phyloP scores from a whole-genome alignment of 2,329 filamentous ascomycete genomes.

The Neonectria sp. region DNA sequence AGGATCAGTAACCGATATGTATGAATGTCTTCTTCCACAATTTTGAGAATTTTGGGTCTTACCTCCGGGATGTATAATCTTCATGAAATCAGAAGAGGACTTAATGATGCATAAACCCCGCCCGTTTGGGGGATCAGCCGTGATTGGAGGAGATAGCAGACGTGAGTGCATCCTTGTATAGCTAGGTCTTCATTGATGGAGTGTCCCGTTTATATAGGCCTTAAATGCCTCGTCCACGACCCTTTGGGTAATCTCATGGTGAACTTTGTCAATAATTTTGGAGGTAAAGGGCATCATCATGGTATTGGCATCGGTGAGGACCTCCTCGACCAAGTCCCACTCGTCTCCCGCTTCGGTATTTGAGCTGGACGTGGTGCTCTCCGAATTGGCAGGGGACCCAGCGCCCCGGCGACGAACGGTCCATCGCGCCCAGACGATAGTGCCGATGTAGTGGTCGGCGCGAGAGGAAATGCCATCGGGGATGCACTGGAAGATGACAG shows the following conservation, averaged over 20 bases:
- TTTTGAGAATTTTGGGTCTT: background rate
- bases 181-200: background rate
- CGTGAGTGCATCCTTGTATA: background rate
- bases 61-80: background rate
- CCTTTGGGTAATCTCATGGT: conserved; percentile 46
- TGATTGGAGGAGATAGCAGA: background rate
- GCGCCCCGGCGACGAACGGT: conserved; percentile 33
- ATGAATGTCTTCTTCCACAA: background rate
- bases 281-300: conserved; percentile 50
- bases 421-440: conserved; percentile 56
- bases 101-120: background rate
- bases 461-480: conserved; percentile 56
- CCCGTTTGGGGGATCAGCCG: background rate
- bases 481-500: conserved; percentile 59
- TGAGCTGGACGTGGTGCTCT: conserved; percentile 31
- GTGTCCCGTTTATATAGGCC: conserved; percentile 10
- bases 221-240: conserved; percentile 47
- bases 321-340: conserved; percentile 47
- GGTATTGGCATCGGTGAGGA: conserved; percentile 46
- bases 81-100: background rate
- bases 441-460: conserved; percentile 57
- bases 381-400: conserved; percentile 3
- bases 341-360: conserved; percentile 26
- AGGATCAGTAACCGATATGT: background rate
- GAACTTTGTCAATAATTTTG: conserved; percentile 44